Conservation (phyloP, 2,329 filamentous ascomycete genomes). For the Fusarium pseudocircinatum region DNA sequence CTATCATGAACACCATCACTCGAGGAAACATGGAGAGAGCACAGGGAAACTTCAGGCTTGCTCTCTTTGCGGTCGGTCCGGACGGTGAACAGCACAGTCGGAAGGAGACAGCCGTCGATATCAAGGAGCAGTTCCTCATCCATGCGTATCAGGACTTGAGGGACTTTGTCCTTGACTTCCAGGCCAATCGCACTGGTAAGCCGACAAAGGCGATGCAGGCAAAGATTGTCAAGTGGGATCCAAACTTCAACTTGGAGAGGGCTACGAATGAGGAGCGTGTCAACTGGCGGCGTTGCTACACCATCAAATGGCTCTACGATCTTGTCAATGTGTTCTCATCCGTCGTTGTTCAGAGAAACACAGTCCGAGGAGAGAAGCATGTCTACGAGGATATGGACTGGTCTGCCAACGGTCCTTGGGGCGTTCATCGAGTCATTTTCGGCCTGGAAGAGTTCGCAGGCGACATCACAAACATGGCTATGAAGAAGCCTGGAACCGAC, state of each 20-base stretch:
- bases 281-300: slow-evolving; percentile 58
- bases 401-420: neutral
- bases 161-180: slow-evolving; percentile 58
- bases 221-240: slow-evolving; percentile 54
- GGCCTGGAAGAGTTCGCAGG: slow-evolving; percentile 58
- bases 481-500: slow-evolving; percentile 54
- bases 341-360: neutral
- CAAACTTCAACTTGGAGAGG: slow-evolving; percentile 49
- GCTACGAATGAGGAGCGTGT: slow-evolving; percentile 53
- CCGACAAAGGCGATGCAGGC: slow-evolving; percentile 56
- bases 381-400: neutral
- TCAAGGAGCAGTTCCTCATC: slow-evolving; percentile 56
- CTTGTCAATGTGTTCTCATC: slow-evolving; percentile 57
- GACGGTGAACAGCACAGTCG: neutral
- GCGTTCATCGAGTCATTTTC: slow-evolving; percentile 48
- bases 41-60: neutral
- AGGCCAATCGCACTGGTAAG: slow-evolving; percentile 55
- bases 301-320: slow-evolving; percentile 63
- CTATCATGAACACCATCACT: slow-evolving; percentile 53
- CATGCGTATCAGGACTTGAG: slow-evolving; percentile 54
- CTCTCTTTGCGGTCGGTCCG: neutral
- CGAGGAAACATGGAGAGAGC: slow-evolving; percentile 48
- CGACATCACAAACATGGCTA: slow-evolving; percentile 55
- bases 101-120: slow-evolving; percentile 42
- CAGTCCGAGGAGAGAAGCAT: neutral